These are phyloP conservation scores for Paraphaeosphaeria sporulosa DNA, from an alignment of 2,329 filamentous ascomycete species.

Conservation along the genomic window DNA sequence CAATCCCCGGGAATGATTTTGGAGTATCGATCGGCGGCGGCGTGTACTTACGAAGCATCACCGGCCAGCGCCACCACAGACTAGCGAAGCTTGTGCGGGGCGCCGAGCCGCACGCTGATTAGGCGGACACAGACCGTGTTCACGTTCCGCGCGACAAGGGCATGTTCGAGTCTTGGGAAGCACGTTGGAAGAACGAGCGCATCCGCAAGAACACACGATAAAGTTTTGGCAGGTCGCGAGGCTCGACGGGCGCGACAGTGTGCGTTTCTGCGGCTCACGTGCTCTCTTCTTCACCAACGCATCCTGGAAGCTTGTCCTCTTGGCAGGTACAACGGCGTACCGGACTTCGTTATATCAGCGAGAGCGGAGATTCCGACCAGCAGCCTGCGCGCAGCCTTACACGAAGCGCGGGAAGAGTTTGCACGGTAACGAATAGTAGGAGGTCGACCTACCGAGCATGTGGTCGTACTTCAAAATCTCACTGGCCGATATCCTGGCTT, in stretches of 20 bases:
- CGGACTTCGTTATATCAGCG: not conserved
- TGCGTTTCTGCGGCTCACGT: not conserved
- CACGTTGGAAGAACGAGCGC: too few species aligned
- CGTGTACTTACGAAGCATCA: not conserved
- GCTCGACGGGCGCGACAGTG: not conserved
- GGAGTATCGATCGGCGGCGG: constrained; percentile 7
- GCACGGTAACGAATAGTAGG: not conserved
- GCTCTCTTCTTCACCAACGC: not conserved
- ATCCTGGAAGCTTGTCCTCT: constrained; percentile 6
- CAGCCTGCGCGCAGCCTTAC: not conserved
- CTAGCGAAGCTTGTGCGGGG: constrained; percentile 19
- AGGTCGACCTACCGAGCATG: not conserved
- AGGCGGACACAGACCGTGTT: not conserved
- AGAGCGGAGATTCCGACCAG: not conserved
- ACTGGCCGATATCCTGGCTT: not conserved
- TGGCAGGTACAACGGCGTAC: not conserved
- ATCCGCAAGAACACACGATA: not conserved
- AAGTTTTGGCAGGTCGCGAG: not conserved
- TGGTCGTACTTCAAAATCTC: not conserved
- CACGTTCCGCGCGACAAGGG: not conserved
- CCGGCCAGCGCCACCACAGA: constrained; percentile 2
- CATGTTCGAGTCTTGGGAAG: not conserved
- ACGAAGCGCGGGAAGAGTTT: not conserved
- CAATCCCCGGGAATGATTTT: not conserved
- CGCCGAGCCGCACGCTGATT: constrained; percentile 13